phyloP scores from a whole-genome alignment of 495 filamentous ascomycete species.

The Lasiosphaeria miniovina region DNA sequence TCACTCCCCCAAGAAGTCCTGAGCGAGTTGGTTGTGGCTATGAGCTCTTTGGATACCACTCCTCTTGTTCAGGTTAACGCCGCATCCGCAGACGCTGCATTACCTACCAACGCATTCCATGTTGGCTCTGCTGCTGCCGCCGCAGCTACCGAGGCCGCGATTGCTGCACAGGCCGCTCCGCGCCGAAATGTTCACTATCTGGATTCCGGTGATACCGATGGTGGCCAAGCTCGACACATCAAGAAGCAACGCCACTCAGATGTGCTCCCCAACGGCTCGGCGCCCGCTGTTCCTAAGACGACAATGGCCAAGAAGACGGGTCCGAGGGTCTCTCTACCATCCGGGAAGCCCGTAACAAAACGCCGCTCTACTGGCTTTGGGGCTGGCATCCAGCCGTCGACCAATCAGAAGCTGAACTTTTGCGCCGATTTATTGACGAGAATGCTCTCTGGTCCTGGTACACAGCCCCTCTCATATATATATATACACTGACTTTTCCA shows the following conservation, averaged over 20 bases:
- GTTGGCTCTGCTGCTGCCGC: neutral
- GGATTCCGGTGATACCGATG: slow-evolving; percentile 32
- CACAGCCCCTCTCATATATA: neutral
- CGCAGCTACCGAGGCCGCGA: slow-evolving; percentile 15
- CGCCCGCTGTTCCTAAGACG: slow-evolving; percentile 9
- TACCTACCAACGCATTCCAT: neutral
- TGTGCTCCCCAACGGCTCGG: slow-evolving; percentile 21
- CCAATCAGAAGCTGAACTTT: slow-evolving; percentile 48
- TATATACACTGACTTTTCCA: neutral
- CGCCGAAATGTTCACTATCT: slow-evolving; percentile 38
- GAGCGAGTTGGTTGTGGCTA: slow-evolving; percentile 54
- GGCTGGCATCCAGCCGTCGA: slow-evolving; percentile 26
- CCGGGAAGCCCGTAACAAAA: slow-evolving; percentile 29
- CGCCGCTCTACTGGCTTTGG: slow-evolving; percentile 23
- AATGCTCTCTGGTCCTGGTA: slow-evolving; percentile 54
- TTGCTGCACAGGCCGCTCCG: slow-evolving; percentile 15
- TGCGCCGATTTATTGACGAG: slow-evolving; percentile 50
- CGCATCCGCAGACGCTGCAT: neutral
- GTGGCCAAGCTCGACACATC: slow-evolving; percentile 16
- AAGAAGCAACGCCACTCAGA: slow-evolving; percentile 42
- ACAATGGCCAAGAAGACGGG: slow-evolving; percentile 24
- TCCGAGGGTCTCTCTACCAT: slow-evolving; percentile 24
- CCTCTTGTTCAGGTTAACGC: slow-evolving; percentile 23
- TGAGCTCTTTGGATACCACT: slow-evolving; percentile 44
- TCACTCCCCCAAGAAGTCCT: slow-evolving; percentile 54